A percentile compares a stretch with the other conserved stretches of the same genome.
Conservation (phyloP, 1,139 yeast genomes). For the Yamadazyma songkhlaensis region DNA sequence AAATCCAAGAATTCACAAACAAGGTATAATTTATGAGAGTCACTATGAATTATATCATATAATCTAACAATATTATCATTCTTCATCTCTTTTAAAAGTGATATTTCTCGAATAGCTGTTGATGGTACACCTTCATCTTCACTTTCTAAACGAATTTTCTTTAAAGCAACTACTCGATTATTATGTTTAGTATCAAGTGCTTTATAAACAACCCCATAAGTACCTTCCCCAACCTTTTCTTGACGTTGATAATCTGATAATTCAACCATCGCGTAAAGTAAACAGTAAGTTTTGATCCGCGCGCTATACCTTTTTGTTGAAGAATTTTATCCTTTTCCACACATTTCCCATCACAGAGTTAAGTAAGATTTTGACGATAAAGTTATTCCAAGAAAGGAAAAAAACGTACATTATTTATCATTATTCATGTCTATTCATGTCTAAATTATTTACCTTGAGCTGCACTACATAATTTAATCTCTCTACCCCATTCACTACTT, state of each 20-base stretch:
- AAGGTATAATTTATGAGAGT: conserved; percentile 86
- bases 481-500: conserved; percentile 95
- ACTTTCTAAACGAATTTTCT: conserved; percentile 90
- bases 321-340: not conserved
- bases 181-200: conserved; percentile 88
- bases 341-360: not conserved
- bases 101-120: conserved; percentile 95
- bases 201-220: conserved; percentile 97
- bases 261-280: conserved; percentile 59
- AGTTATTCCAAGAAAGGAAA: not conserved
- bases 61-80: conserved; percentile 90
- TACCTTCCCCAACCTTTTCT: conserved; percentile 97
- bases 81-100: conserved; percentile 85
- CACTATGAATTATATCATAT: conserved; percentile 95
- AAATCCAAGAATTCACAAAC: conserved; percentile 93
- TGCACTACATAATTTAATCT: conserved; percentile 73
- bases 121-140: conserved; percentile 99
- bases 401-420: not conserved
- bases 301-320: not conserved
- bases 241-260: conserved; percentile 87
- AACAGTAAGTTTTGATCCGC: conserved; percentile 1
- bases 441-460: conserved; percentile 26
- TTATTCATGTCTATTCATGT: not conserved
- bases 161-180: conserved; percentile 89
- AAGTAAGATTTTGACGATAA: too few relatives aligned